These are phyloP conservation scores for Beauveria bassiana DNA, from an alignment of 2,329 filamentous ascomycete genomes.

Conservation along the genomic window DNA sequence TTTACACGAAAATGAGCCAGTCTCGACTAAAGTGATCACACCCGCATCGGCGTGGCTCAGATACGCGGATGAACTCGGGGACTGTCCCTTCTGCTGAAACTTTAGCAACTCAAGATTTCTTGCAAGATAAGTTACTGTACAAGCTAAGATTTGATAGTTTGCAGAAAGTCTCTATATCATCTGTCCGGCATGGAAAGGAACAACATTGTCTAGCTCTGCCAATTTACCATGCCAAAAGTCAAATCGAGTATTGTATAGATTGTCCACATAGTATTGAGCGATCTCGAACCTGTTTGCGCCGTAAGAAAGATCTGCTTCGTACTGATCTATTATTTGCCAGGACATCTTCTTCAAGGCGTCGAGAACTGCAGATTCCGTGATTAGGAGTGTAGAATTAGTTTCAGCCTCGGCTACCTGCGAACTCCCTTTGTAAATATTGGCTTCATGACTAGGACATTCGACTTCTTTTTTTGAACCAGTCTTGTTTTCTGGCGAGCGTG, in stretches of 20 bases:
- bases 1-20: too few relatives aligned
- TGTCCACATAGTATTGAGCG: constrained; percentile 25
- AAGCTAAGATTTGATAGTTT: neutral
- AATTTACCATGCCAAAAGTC: constrained; percentile 25
- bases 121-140: neutral
- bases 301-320: constrained; percentile 21
- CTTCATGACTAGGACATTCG: neutral
- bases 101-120: neutral
- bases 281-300: constrained; percentile 17
- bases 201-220: neutral
- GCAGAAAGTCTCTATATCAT: neutral
- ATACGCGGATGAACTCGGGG: too few relatives aligned
- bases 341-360: constrained; percentile 20
- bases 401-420: neutral
- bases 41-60: too few relatives aligned
- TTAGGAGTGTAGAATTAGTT: constrained; percentile 15
- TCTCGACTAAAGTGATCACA: too few relatives aligned
- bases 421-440: neutral
- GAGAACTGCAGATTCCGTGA: constrained; percentile 20
- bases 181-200: neutral
- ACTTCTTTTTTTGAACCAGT: neutral
- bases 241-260: constrained; percentile 18
- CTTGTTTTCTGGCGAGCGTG: neutral
- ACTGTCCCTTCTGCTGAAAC: too few relatives aligned
- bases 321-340: constrained; percentile 24